Percentiles rank a stretch among this genome's conserved stretches.
These are phyloP conservation scores for Phylloporus arenicola DNA, from an alignment of 768 basidiomycete species.

Conservation along the genomic window DNA sequence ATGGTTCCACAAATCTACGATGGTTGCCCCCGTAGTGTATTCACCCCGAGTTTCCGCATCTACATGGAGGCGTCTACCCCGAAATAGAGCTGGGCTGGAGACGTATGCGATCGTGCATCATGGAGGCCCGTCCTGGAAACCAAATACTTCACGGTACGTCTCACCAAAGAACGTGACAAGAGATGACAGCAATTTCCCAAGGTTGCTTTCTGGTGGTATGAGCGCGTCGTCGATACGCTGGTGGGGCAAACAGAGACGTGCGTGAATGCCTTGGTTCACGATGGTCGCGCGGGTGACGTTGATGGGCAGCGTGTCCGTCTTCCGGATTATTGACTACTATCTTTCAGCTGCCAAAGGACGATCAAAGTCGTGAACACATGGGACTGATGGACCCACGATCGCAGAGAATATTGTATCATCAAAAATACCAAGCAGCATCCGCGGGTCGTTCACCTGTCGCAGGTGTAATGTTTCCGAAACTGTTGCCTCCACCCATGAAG, in stretches of 20 bases:
- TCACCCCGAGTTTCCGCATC: no score
- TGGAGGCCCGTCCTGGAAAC: constrained; percentile 82
- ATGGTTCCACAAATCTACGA: no score
- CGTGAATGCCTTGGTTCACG: no score
- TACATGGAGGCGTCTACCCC: no score
- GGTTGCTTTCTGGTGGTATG: constrained; percentile 34
- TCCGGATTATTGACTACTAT: constrained; percentile 71
- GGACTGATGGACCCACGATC: constrained; percentile 55
- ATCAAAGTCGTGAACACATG: neutral
- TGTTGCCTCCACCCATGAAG: constrained; percentile 89
- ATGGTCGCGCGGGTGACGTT: constrained; percentile 85
- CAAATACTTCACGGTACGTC: no score
- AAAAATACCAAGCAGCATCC: neutral
- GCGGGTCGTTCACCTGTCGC: constrained; percentile 49
- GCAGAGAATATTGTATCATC: constrained; percentile 78
- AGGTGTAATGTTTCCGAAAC: constrained; percentile 74
- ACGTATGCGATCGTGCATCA: constrained; percentile 78
- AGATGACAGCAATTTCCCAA: constrained; percentile 71
- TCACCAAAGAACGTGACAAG: constrained; percentile 70
- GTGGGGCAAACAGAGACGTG: constrained; percentile 46
- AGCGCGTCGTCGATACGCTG: constrained; percentile 17
- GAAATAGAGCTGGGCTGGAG: constrained; percentile 62
- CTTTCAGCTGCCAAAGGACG: constrained; percentile 53
- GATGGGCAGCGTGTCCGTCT: constrained; percentile 73
- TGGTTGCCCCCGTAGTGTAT: constrained; percentile 69